Conservation (phyloP, 2,329 filamentous ascomycete genomes). For the Alternaria longipes region DNA sequence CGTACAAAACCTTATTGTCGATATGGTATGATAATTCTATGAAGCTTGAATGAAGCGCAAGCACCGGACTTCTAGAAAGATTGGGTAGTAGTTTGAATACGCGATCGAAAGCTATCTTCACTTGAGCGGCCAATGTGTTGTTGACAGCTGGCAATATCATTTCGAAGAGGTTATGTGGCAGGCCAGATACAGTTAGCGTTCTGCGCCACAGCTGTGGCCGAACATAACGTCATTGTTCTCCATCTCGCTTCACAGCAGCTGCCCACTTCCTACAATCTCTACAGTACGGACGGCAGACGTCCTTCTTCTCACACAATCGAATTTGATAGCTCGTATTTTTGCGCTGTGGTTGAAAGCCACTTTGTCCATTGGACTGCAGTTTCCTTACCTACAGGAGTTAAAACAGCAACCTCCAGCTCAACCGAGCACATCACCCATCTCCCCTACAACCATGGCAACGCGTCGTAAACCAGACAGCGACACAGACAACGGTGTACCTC, state of each 20-base stretch:
- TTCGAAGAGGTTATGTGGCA: not conserved
- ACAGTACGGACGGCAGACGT: not conserved
- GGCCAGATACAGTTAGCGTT: constrained; percentile 24
- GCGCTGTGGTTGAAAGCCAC: not conserved
- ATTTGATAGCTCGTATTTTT: not conserved
- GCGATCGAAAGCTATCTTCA: not conserved
- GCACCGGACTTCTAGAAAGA: not conserved
- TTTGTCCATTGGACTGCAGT: not conserved
- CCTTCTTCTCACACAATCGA: not conserved
- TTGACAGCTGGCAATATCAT: not conserved
- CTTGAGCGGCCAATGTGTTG: not conserved
- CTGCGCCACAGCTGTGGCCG: constrained; percentile 33
- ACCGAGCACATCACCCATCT: not conserved
- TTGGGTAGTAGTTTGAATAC: constrained; percentile 2
- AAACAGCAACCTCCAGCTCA: constrained; percentile 2
- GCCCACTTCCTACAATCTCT: constrained; percentile 3
- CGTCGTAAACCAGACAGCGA: constrained; percentile 42
- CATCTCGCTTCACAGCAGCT: constrained; percentile 6
- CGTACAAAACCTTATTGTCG: not conserved
- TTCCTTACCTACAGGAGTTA: not conserved
- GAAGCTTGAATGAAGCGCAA: constrained; percentile 4
- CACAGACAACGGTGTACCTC: constrained; percentile 22
- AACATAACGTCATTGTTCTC: constrained; percentile 36
- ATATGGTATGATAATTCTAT: not conserved
- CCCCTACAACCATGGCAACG: constrained; percentile 37